These are phyloP conservation scores for Aspergillus sp. DNA, from an alignment of 2,329 filamentous ascomycete genomes.

Conservation along the genomic window DNA sequence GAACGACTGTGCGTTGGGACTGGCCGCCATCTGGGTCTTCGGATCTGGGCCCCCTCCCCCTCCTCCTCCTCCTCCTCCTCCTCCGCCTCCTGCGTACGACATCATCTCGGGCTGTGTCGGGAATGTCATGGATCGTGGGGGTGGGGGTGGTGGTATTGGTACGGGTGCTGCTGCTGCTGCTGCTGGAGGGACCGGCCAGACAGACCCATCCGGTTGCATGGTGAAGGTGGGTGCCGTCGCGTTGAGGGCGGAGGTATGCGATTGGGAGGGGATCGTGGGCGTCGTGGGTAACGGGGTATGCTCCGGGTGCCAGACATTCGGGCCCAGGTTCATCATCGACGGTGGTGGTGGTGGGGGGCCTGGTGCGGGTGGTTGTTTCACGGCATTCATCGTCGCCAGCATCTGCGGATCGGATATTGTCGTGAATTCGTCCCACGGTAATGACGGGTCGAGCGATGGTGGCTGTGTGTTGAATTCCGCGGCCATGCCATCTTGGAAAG, in stretches of 20 bases:
- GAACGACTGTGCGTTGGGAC: constrained; percentile 20
- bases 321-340: constrained; percentile 26
- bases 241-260: too few relatives aligned
- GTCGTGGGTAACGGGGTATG: constrained; percentile 20
- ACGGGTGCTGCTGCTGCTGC: too few relatives aligned
- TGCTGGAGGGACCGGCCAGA: constrained; percentile 25
- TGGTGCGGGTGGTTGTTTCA: constrained; percentile 9
- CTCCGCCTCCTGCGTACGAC: constrained; percentile 14
- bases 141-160: constrained; percentile 5
- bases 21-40: constrained; percentile 29
- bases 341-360: constrained; percentile 1
- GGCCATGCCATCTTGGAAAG: too few relatives aligned
- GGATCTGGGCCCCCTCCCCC: constrained; percentile 14
- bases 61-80: too few relatives aligned
- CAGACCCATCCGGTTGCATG: constrained; percentile 29
- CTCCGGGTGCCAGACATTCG: constrained; percentile 23
- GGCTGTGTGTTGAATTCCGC: constrained; percentile 17
- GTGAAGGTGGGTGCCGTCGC: constrained; percentile 17
- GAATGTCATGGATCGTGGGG: constrained; percentile 27
- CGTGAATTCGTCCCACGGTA: constrained; percentile 32
- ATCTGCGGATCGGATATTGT: constrained; percentile 30
- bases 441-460: constrained; percentile 25
- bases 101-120: constrained; percentile 24
- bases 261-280: constrained; percentile 16
- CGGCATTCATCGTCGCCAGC: constrained; percentile 24